Percentiles rank a stretch among this genome's conserved stretches.
These are phyloP conservation scores for Russula earlei DNA, from an alignment of 768 basidiomycete species.

Conservation along the genomic window DNA sequence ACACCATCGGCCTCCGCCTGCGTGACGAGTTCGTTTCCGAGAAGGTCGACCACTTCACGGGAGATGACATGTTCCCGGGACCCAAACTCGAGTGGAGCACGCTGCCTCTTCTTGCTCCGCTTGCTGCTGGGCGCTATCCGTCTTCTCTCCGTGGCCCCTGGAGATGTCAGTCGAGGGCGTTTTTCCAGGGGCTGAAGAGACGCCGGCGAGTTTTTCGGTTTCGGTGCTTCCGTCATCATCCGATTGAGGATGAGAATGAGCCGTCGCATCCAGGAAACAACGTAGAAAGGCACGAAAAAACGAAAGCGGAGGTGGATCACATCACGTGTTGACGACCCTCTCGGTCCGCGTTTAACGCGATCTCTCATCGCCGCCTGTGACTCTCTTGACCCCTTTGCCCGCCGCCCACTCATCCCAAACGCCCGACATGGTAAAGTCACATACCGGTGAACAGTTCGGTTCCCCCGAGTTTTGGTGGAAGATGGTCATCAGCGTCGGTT, in stretches of 20 bases:
- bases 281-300: too few species aligned
- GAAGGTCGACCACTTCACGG: conserved; percentile 56
- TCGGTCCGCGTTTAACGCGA: not conserved
- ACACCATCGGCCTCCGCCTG: conserved; percentile 37
- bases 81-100: conserved; percentile 45
- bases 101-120: conserved; percentile 32
- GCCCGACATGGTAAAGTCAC: too few species aligned
- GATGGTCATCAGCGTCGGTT: conserved; percentile 48
- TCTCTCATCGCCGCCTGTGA: not conserved
- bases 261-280: too few species aligned
- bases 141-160: not conserved
- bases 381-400: conserved; percentile 2
- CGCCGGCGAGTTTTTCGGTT: not conserved
- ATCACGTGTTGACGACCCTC: not conserved
- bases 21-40: conserved; percentile 53
- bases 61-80: conserved; percentile 69
- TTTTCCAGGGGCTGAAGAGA: conserved; percentile 24
- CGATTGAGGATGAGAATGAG: not conserved
- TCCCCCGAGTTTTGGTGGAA: conserved; percentile 71
- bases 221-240: not conserved
- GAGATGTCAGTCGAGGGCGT: conserved; percentile 24
- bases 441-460: conserved; percentile 28
- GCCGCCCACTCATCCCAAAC: too few species aligned
- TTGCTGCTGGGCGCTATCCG: conserved; percentile 21
- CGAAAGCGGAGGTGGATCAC: not conserved